Evolutionary conservation across 129 eudicot species (phyloP).

Genomic region (Solidago caesia): DNA sequence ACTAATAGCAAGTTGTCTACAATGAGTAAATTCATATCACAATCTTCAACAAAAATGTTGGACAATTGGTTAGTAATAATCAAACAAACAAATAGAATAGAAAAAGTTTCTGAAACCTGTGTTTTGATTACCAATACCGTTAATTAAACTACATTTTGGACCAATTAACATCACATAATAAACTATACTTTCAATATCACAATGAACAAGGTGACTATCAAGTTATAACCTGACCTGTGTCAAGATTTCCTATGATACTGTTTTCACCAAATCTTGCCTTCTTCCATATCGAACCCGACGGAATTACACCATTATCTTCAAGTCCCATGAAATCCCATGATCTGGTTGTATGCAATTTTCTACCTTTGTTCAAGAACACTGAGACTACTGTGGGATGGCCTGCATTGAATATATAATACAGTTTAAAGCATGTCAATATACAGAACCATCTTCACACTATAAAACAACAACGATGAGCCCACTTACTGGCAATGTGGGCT

Average conservation of each 20-base stretch:
- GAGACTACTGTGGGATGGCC: conserved; percentile 83
- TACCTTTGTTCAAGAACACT: conserved; percentile 72
- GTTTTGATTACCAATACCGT: conserved; percentile 13
- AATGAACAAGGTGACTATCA: conserved; percentile 11
- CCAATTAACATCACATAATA: conserved; percentile 21
- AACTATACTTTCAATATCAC: conserved; percentile 23
- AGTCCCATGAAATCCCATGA: conserved; percentile 89
- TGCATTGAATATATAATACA: conserved; percentile 30
- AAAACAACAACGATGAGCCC: neutral
- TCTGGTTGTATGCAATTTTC: conserved; percentile 79
- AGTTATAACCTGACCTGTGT: conserved; percentile 61
- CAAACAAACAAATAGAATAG: conserved; percentile 6
- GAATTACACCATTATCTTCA: conserved; percentile 53
- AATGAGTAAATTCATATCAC: conserved; percentile 24
- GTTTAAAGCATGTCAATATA: neutral
- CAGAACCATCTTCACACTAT: neutral
- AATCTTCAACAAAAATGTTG: conserved; percentile 30
- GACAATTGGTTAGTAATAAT: conserved; percentile 13
- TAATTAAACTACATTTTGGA: conserved; percentile 23
- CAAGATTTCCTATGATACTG: conserved; percentile 85
- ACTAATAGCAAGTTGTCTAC: conserved; percentile 28
- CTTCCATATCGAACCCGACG: conserved; percentile 61
- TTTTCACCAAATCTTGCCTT: conserved; percentile 89
- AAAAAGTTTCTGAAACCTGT: conserved; percentile 1
- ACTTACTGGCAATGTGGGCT: conserved; percentile 63